Evolutionary conservation across 78 protist species (phyloP).

Genomic region (Dictyostelium firmibasis): DNA sequence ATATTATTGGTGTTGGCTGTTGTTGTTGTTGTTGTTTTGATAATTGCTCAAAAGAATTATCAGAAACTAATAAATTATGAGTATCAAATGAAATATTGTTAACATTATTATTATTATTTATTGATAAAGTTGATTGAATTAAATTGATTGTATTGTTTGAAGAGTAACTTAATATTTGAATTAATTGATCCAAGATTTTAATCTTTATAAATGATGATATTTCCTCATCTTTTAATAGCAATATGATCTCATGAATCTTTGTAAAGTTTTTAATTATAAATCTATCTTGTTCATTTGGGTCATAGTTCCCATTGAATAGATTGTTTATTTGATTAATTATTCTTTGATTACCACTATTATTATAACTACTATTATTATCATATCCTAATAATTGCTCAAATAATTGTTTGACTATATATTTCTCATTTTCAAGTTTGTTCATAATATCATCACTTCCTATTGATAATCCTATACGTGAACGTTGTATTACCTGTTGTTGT

Average conservation of each 20-base stretch:
- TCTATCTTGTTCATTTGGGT: neutral
- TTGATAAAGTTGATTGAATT: neutral
- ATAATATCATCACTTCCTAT: slow-evolving; percentile 17
- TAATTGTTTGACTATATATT: neutral
- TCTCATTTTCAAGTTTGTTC: neutral
- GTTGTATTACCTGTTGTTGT: too few species aligned
- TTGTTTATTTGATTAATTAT: neutral
- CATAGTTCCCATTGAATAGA: neutral
- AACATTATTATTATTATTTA: neutral
- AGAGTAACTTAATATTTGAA: neutral
- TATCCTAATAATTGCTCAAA: slow-evolving; percentile 1
- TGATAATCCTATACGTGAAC: neutral
- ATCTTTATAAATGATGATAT: neutral
- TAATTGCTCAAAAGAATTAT: neutral
- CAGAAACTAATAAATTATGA: neutral
- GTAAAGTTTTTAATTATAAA: neutral
- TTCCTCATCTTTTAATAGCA: neutral
- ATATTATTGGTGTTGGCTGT: neutral
- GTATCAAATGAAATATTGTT: neutral
- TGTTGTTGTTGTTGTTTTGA: neutral
- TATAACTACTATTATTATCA: neutral
- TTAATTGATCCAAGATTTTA: slow-evolving; percentile 12
- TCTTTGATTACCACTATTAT: neutral
- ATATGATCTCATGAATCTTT: neutral
- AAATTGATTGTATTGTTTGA: slow-evolving; percentile 9